These are phyloP conservation scores for Umbelopsis sp. DNA, from an alignment of 371 early-diverging fungal genomes.

Conservation along the genomic window DNA sequence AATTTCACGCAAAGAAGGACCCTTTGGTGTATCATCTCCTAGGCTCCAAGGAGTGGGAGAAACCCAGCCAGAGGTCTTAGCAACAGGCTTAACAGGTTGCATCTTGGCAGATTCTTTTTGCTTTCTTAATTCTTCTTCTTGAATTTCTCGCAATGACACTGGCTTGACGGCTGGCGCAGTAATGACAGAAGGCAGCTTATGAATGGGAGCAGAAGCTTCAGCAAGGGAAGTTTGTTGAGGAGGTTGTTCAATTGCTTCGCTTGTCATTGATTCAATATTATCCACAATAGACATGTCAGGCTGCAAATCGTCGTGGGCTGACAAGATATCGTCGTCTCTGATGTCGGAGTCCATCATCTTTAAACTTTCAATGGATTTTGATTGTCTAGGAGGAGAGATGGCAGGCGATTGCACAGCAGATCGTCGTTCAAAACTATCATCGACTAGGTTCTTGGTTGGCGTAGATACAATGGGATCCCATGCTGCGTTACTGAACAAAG, in stretches of 20 bases:
- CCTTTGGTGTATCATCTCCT: conserved; percentile 35
- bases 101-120: conserved; percentile 38
- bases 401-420: conserved; percentile 23
- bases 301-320: neutral
- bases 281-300: neutral
- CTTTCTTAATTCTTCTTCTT: conserved; percentile 49
- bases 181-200: conserved; percentile 6
- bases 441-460: neutral
- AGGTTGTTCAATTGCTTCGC: neutral
- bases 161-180: conserved; percentile 28
- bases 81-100: conserved; percentile 14
- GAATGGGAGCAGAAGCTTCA: conserved; percentile 18
- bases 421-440: conserved; percentile 4
- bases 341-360: neutral
- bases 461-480: conserved; percentile 37
- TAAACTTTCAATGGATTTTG: neutral
- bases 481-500: conserved; percentile 35
- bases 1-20: conserved; percentile 65
- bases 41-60: conserved; percentile 47
- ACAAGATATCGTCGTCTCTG: neutral
- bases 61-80: conserved; percentile 23
- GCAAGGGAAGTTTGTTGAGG: neutral
- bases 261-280: neutral
- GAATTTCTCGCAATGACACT: conserved; percentile 52
- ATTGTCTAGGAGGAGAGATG: conserved; percentile 23